Conservation (phyloP, 106 monocot genomes). For the Apostasia ramifera region DNA sequence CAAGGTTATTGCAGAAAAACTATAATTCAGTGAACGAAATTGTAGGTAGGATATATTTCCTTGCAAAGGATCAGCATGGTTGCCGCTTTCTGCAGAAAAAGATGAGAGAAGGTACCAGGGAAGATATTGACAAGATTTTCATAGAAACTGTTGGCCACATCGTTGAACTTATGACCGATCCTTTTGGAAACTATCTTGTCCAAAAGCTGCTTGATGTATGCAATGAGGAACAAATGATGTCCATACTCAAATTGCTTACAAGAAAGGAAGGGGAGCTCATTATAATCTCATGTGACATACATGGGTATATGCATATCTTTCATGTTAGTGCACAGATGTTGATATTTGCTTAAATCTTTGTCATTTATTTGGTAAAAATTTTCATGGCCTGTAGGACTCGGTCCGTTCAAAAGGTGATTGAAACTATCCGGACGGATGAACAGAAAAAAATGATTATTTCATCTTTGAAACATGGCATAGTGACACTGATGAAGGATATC, state of each 20-base stretch:
- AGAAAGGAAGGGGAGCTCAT: conserved; percentile 20
- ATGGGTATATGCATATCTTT: conserved; percentile 36
- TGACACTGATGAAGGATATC: conserved; percentile 41
- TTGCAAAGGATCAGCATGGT: conserved; percentile 57
- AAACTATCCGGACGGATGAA: conserved; percentile 19
- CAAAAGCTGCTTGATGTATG: conserved; percentile 58
- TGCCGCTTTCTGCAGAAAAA: conserved; percentile 48
- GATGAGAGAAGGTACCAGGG: conserved; percentile 25
- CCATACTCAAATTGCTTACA: conserved; percentile 37
- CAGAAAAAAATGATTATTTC: conserved; percentile 36
- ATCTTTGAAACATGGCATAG: conserved; percentile 29
- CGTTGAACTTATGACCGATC: conserved; percentile 54
- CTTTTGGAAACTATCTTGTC: conserved; percentile 51
- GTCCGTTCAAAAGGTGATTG: conserved; percentile 60
- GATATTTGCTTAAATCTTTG: background rate
- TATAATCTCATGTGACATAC: conserved; percentile 47
- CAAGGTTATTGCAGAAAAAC: conserved; percentile 7
- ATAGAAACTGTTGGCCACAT: conserved; percentile 41
- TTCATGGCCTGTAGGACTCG: conserved; percentile 30
- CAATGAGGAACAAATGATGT: conserved; percentile 34
- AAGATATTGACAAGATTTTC: conserved; percentile 45
- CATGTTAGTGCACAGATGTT: background rate
- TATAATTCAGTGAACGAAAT: conserved; percentile 29
- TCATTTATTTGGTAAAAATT: background rate
- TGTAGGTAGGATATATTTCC: conserved; percentile 17